phyloP scores from a whole-genome alignment of 2,329 filamentous ascomycete genomes.

The Diaporthe aspalathi region DNA sequence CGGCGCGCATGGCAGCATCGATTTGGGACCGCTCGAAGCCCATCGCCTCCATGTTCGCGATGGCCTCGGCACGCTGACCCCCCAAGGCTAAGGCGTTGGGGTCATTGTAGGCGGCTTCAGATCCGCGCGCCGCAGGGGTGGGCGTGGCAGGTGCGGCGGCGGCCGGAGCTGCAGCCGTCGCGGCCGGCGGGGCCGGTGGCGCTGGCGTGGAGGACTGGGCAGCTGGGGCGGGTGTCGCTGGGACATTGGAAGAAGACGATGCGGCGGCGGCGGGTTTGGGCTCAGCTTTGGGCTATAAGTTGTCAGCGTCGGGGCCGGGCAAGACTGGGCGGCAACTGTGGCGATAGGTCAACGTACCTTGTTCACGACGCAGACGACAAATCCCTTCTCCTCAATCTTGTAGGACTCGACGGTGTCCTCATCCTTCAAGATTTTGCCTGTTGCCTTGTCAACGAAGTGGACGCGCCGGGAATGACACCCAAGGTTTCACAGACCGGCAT shows the following conservation, averaged over 20 bases:
- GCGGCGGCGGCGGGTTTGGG: conserved; percentile 61
- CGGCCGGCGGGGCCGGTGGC: conserved; percentile 62
- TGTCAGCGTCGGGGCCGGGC: conserved; percentile 39
- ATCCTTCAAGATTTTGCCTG: conserved; percentile 98
- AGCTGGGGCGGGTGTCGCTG: conserved; percentile 71
- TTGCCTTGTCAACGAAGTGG: conserved; percentile 44
- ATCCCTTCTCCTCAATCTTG: conserved; percentile 99
- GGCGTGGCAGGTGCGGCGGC: conserved; percentile 63
- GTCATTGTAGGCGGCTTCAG: conserved; percentile 68
- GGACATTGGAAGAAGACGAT: conserved; percentile 68
- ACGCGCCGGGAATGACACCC: conserved; percentile 5
- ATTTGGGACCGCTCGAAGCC: conserved; percentile 91
- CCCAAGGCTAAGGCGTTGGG: conserved; percentile 89
- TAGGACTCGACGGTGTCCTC: conserved; percentile 96
- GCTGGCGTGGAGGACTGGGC: conserved; percentile 60
- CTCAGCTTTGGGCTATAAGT: conserved; percentile 75
- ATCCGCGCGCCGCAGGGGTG: conserved; percentile 59
- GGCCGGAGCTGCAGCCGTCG: conserved; percentile 56
- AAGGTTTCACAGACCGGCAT: conserved; percentile 77
- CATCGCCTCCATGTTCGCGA: conserved; percentile 97
- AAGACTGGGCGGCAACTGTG: conserved; percentile 14
- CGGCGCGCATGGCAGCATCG: conserved; percentile 93
- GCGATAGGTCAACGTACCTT: conserved; percentile 72
- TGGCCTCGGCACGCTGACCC: conserved; percentile 81
- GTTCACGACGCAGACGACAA: conserved; percentile 97